Conservation (phyloP, 345 rosid species). For the Pseudoturritis turrita region DNA sequence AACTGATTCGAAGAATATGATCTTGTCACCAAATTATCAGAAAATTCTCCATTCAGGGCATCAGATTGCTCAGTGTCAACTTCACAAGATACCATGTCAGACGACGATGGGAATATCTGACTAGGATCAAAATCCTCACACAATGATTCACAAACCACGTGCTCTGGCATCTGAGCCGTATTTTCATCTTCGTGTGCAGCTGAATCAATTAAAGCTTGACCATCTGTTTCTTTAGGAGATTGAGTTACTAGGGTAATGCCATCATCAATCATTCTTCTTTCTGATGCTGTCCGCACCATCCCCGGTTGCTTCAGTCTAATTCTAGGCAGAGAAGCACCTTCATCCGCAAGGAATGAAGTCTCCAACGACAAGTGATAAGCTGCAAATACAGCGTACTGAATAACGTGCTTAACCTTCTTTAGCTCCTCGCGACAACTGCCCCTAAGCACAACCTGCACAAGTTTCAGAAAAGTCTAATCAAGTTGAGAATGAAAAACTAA, state of each 20-base stretch:
- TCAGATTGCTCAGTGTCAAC: conserved; percentile 34
- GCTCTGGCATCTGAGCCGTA: conserved; percentile 27
- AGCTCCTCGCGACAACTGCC: conserved; percentile 76
- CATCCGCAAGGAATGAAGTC: conserved; percentile 98
- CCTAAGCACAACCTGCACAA: conserved; percentile 67
- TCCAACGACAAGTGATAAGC: conserved; percentile 92
- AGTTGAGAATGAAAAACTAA: neutral
- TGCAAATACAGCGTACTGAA: conserved; percentile 93
- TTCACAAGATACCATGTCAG: conserved; percentile 22
- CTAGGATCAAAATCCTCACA: conserved; percentile 37
- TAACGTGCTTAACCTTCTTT: conserved; percentile 88
- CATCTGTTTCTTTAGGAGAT: conserved; percentile 29
- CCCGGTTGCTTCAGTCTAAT: conserved; percentile 37
- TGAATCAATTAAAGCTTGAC: conserved; percentile 27
- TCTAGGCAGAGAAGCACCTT: conserved; percentile 94
- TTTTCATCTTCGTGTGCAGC: conserved; percentile 35
- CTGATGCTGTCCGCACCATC: conserved; percentile 34
- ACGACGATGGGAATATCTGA: conserved; percentile 30
- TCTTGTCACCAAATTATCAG: conserved; percentile 25
- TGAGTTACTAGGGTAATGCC: conserved; percentile 34
- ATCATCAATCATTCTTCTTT: conserved; percentile 38
- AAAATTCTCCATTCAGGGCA: conserved; percentile 32
- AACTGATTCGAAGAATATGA: conserved; percentile 25
- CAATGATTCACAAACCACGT: conserved; percentile 34
- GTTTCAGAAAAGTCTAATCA: conserved; percentile 22